Base-by-base conservation (phyloP, 306 rosid genomes). In the Vicia villosa region DNA sequence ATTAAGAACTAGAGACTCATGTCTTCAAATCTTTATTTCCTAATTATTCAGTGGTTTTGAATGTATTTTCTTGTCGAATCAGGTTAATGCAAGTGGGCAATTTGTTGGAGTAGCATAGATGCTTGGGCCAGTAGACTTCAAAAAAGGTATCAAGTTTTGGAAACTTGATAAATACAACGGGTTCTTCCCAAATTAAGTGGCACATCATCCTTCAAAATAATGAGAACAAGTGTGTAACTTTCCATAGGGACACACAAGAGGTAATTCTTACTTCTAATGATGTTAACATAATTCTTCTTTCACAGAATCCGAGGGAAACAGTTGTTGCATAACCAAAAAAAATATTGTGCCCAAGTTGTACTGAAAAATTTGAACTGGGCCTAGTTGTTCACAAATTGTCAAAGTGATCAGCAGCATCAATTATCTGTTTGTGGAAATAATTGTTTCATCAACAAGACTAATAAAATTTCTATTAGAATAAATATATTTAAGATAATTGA, bases 241-340 rank as follows among this genome's bases (percentile, higher is more conserved):
- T 67, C 80, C 87, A 83, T 30, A 84, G 96, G 69, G 97, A 92
- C 79, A 89, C 97, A 32, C 97, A 92, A 56, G 97, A 92, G 97
- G 97, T 92, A 84, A 66, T 51, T 65, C 63, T 67, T 77, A 22
- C 38, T 58, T 70, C 24, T 21, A 13, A 63, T 30, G 69, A 41
- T 40, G 50, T 59, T 66, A 42, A 42, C 42, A 10, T 66, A 24
- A 19, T 36, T 28, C 10, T 24, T 69, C 47, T 63, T 64, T 19
- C 22, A 9, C 47, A 13, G 68, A 46, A 66, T 34, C 36, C 0
- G 51, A 4, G 6, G 20, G 24, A 57, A 56, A 43, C 28, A 6
- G n/a, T 32, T 45, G 60, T 43, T 45, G 66, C 51, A 66, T 30
- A 56, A 30, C 50, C 73, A 55, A 46, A 16, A 13, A 22, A 58